Evolutionary conservation across 192 early-diverging fungal species (phyloP).

Genomic region (Entomortierella lignicola): DNA sequence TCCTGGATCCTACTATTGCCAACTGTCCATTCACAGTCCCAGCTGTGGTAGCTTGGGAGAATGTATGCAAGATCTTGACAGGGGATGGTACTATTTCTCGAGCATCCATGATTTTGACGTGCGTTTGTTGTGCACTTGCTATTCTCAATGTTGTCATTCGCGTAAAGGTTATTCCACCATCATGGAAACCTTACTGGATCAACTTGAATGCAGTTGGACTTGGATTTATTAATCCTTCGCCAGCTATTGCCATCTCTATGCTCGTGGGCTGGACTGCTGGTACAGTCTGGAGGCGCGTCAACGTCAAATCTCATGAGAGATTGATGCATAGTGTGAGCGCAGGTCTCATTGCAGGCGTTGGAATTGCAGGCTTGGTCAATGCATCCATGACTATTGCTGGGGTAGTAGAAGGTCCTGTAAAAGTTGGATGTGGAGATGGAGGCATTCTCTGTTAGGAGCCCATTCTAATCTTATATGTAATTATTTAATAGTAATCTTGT

Average conservation of each 20-base stretch:
- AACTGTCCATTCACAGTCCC: slow-evolving; percentile 57
- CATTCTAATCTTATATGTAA: neutral
- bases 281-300: slow-evolving; percentile 56
- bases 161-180: slow-evolving; percentile 61
- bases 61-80: slow-evolving; percentile 58
- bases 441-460: slow-evolving; percentile 8
- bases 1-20: slow-evolving; percentile 32
- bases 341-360: slow-evolving; percentile 64
- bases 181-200: slow-evolving; percentile 64
- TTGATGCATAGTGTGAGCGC: slow-evolving; percentile 59
- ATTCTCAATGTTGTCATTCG: slow-evolving; percentile 49
- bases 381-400: slow-evolving; percentile 58
- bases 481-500: too few relatives aligned
- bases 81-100: slow-evolving; percentile 52
- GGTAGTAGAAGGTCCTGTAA: slow-evolving; percentile 35
- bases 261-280: slow-evolving; percentile 54
- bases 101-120: slow-evolving; percentile 56
- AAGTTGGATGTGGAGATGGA: slow-evolving; percentile 18
- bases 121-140: slow-evolving; percentile 55
- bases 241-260: slow-evolving; percentile 63
- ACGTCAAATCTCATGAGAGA: slow-evolving; percentile 33
- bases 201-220: slow-evolving; percentile 69
- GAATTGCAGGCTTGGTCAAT: slow-evolving; percentile 61
- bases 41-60: slow-evolving; percentile 58
- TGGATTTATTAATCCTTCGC: slow-evolving; percentile 63